Conservation (phyloP, 2,329 filamentous ascomycete genomes). For the Hypoxylon sp. region DNA sequence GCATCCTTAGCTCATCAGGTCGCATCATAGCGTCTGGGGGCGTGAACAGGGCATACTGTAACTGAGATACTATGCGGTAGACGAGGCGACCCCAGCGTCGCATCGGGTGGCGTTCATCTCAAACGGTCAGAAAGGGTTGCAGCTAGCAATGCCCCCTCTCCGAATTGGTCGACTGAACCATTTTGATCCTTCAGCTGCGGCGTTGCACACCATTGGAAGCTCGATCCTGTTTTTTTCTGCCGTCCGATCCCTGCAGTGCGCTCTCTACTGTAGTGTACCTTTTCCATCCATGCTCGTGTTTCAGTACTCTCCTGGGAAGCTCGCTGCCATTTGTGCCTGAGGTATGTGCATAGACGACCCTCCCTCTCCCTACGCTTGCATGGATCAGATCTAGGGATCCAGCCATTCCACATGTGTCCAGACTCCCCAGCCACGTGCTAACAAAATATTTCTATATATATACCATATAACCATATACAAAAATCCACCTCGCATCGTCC, state of each 20-base stretch:
- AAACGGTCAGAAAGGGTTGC: background rate
- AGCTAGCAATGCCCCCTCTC: background rate
- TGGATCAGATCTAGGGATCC: background rate
- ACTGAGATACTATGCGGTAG: constrained; percentile 9
- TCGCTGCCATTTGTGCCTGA: background rate
- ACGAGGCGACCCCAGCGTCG: constrained; percentile 11
- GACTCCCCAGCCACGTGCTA: background rate
- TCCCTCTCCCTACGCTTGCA: background rate
- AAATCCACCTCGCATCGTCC: background rate
- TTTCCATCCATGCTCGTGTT: constrained; percentile 13
- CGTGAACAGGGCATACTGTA: background rate
- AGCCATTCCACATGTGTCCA: background rate
- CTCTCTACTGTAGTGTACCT: background rate
- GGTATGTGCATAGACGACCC: too few species aligned
- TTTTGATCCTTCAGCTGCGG: constrained; percentile 11
- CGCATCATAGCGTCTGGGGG: constrained; percentile 2
- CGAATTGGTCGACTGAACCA: background rate
- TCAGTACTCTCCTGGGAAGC: constrained; percentile 26
- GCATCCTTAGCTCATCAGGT: constrained; percentile 8
- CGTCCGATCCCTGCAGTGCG: background rate
- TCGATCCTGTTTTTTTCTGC: background rate
- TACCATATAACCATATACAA: too few species aligned
- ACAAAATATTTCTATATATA: background rate
- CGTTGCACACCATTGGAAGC: constrained; percentile 2
- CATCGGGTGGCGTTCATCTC: constrained; percentile 5